These are phyloP conservation scores for Aureobasidium sp. DNA, from an alignment of 2,329 filamentous ascomycete genomes.

Conservation along the genomic window DNA sequence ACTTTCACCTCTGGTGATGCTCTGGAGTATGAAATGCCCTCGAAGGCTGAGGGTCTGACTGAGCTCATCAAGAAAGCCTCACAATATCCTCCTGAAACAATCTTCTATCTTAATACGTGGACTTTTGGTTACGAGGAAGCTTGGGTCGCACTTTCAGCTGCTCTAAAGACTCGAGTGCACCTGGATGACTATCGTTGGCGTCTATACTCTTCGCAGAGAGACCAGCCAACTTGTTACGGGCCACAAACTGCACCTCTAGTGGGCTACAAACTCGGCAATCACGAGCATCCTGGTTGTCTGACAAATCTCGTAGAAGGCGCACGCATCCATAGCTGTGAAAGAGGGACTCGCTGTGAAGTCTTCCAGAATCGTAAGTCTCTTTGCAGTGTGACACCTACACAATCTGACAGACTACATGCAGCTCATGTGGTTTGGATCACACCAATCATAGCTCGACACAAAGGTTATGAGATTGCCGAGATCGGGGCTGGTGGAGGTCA, in stretches of 20 bases:
- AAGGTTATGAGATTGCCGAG: constrained; percentile 62
- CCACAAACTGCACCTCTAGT: constrained; percentile 61
- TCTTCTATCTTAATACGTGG: constrained; percentile 83
- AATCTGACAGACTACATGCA: neutral
- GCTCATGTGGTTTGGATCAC: constrained; percentile 63
- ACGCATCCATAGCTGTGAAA: constrained; percentile 81
- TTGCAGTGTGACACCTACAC: neutral
- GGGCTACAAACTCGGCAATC: constrained; percentile 70
- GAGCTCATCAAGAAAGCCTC: constrained; percentile 65
- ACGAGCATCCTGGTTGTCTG: constrained; percentile 61
- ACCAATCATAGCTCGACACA: constrained; percentile 62
- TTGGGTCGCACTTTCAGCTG: constrained; percentile 71
- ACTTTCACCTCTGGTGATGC: constrained; percentile 57
- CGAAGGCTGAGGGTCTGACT: constrained; percentile 65
- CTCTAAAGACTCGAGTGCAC: constrained; percentile 65
- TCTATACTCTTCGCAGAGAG: constrained; percentile 58
- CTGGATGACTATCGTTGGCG: constrained; percentile 72
- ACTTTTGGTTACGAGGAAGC: constrained; percentile 92
- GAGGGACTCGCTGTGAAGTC: constrained; percentile 54
- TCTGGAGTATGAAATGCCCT: constrained; percentile 46
- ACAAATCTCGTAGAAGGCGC: constrained; percentile 52
- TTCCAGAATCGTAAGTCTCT: constrained; percentile 31
- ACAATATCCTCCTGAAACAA: constrained; percentile 62
- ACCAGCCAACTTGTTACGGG: constrained; percentile 38
- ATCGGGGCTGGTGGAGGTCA: constrained; percentile 71